phyloP scores from a whole-genome alignment of 2,329 filamentous ascomycete species.

The Scedosporium minutisporum region DNA sequence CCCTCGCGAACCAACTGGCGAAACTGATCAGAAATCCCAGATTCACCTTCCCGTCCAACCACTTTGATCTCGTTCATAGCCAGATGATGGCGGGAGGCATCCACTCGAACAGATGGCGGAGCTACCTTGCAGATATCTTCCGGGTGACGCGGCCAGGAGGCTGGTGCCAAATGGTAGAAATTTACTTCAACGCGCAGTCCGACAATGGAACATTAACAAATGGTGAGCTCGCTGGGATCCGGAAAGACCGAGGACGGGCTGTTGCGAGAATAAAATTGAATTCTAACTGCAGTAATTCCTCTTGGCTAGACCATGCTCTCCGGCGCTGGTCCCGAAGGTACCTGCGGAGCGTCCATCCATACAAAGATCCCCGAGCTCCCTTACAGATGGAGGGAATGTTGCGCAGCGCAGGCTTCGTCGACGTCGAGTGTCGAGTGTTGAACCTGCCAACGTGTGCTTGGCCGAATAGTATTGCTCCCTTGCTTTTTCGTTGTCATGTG shows the following conservation, averaged over 20 bases:
- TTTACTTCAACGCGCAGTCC: constrained; percentile 78
- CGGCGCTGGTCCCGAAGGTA: constrained; percentile 59
- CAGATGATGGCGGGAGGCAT: constrained; percentile 64
- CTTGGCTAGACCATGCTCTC: constrained; percentile 47
- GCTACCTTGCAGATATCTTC: constrained; percentile 68
- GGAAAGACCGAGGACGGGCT: neutral
- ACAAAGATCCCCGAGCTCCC: constrained; percentile 58
- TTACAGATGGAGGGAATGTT: constrained; percentile 50
- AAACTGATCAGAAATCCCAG: constrained; percentile 19
- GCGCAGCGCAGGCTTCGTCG: constrained; percentile 53
- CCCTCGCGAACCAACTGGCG: neutral
- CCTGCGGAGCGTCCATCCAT: constrained; percentile 48
- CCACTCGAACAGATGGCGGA: constrained; percentile 59
- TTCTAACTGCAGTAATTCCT: neutral
- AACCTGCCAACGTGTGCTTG: constrained; percentile 61
- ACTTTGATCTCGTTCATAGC: constrained; percentile 80
- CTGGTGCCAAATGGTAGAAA: constrained; percentile 83
- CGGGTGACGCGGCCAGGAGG: constrained; percentile 64
- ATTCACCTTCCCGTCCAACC: constrained; percentile 58
- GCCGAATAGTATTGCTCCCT: constrained; percentile 46
- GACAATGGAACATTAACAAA: constrained; percentile 70
- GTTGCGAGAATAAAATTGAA: neutral
- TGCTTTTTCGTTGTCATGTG: neutral
- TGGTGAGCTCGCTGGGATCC: constrained; percentile 26
- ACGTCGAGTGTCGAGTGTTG: constrained; percentile 57